Evolutionary conservation across 2,329 filamentous ascomycete species (phyloP).

Genomic region (Didymella sp.): DNA sequence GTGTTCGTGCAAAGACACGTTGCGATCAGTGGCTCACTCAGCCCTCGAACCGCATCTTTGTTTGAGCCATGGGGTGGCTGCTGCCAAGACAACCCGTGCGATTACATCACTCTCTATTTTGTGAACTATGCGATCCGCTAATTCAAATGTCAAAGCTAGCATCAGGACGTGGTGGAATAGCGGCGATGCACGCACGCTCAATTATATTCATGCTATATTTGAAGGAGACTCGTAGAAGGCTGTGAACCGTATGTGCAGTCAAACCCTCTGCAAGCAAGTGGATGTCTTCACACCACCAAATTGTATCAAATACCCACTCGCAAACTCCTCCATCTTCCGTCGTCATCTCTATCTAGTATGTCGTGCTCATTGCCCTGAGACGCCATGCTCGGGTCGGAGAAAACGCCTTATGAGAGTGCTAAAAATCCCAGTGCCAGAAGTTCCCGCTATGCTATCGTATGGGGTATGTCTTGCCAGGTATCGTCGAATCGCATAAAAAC

Average conservation of each 20-base stretch:
- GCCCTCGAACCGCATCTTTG: constrained; percentile 6
- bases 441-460: constrained; percentile 49
- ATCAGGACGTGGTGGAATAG: not conserved
- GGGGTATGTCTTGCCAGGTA: constrained; percentile 48
- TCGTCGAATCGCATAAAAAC: constrained; percentile 39
- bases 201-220: constrained; percentile 37
- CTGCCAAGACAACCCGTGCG: constrained; percentile 10
- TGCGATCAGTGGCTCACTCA: constrained; percentile 16
- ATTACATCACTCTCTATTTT: not conserved
- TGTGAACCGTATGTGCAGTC: constrained; percentile 25
- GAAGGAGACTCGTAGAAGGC: constrained; percentile 29
- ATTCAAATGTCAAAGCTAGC: not conserved
- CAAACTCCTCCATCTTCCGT: constrained; percentile 9
- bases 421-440: constrained; percentile 35
- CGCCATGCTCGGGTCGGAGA: constrained; percentile 10
- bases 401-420: constrained; percentile 19
- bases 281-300: constrained; percentile 30
- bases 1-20: constrained; percentile 27
- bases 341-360: constrained; percentile 12
- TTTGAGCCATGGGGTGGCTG: constrained; percentile 10
- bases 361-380: constrained; percentile 12
- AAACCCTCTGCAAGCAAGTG: constrained; percentile 32
- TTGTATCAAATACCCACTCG: constrained; percentile 19
- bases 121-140: not conserved
- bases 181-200: constrained; percentile 1